Conservation (phyloP, 2,329 filamentous ascomycete species). For the Xylaria sp. region DNA sequence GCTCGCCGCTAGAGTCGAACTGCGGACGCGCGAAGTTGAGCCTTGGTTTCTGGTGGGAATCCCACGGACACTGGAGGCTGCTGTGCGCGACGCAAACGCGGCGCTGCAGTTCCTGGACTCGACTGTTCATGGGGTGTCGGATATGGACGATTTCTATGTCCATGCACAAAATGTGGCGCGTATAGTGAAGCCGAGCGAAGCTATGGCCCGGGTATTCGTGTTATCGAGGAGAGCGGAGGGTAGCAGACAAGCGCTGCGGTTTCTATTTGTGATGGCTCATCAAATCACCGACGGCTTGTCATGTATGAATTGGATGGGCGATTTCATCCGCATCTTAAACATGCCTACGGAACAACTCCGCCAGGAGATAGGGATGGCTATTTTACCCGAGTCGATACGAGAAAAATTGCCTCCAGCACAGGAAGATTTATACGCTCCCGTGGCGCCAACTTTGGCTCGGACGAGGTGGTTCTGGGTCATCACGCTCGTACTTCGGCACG, state of each 20-base stretch:
- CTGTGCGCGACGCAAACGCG: constrained; percentile 21
- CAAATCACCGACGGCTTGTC: constrained; percentile 36
- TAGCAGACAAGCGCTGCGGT: constrained; percentile 17
- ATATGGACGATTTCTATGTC: constrained; percentile 26
- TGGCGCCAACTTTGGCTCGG: constrained; percentile 28
- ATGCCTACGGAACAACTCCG: constrained; percentile 22
- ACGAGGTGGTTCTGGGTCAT: constrained; percentile 37
- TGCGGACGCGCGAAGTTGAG: constrained; percentile 21
- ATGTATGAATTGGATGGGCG: constrained; percentile 26
- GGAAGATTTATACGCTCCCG: constrained; percentile 33
- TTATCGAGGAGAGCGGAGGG: constrained; percentile 23
- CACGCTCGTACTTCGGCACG: constrained; percentile 33
- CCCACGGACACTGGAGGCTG: constrained; percentile 15
- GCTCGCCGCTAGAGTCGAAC: constrained; percentile 23
- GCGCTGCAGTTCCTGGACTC: constrained; percentile 17
- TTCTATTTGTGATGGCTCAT: constrained; percentile 33
- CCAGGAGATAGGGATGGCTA: constrained; percentile 18
- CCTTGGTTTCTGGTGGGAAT: constrained; percentile 27
- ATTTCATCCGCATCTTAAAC: constrained; percentile 33
- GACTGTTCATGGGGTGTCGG: constrained; percentile 11
- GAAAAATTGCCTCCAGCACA: constrained; percentile 32
- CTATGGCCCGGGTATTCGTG: constrained; percentile 30
- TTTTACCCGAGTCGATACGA: constrained; percentile 17
- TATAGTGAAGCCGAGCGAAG: constrained; percentile 27
- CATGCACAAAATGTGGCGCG: constrained; percentile 34